Conservation (phyloP, 2,329 filamentous ascomycete species). For the Colletotrichum euphorbiae region DNA sequence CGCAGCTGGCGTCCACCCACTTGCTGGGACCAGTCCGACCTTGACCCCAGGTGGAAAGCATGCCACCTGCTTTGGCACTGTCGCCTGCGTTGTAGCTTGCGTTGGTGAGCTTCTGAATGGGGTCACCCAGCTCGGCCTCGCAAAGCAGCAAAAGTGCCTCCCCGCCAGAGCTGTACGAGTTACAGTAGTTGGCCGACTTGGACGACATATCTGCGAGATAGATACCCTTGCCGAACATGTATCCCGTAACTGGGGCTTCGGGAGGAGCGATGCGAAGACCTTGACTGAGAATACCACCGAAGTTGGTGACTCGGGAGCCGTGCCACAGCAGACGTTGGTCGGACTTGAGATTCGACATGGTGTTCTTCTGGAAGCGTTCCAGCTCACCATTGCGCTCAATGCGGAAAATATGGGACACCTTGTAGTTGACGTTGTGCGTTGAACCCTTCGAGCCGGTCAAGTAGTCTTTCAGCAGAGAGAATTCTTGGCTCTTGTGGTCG, state of each 20-base stretch:
- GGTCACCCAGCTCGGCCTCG: constrained; percentile 80
- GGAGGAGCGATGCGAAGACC: constrained; percentile 90
- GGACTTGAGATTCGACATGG: constrained; percentile 64
- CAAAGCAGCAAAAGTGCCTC: constrained; percentile 83
- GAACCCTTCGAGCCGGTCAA: constrained; percentile 73
- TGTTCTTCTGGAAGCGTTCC: constrained; percentile 72
- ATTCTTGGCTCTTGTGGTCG: constrained; percentile 70
- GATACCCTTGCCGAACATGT: constrained; percentile 93
- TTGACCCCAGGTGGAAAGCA: constrained; percentile 77
- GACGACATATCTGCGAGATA: constrained; percentile 88
- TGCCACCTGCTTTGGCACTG: constrained; percentile 68
- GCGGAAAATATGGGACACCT: constrained; percentile 82
- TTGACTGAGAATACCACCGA: constrained; percentile 86
- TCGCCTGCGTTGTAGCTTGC: constrained; percentile 73
- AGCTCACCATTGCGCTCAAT: constrained; percentile 81
- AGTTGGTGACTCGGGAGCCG: constrained; percentile 85
- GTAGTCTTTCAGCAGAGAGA: constrained; percentile 72
- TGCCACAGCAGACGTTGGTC: constrained; percentile 88
- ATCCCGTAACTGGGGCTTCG: constrained; percentile 81
- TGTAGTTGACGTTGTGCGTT: constrained; percentile 72
- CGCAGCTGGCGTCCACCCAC: constrained; percentile 81
- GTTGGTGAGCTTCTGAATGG: constrained; percentile 72
- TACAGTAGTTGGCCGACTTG: constrained; percentile 86
- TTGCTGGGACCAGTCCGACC: constrained; percentile 71
- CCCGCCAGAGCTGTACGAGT: constrained; percentile 68